A percentile compares a stretch with the other conserved stretches of the same genome.
Conservation (phyloP, 2,329 filamentous ascomycete species). For the Fusarium sp. region DNA sequence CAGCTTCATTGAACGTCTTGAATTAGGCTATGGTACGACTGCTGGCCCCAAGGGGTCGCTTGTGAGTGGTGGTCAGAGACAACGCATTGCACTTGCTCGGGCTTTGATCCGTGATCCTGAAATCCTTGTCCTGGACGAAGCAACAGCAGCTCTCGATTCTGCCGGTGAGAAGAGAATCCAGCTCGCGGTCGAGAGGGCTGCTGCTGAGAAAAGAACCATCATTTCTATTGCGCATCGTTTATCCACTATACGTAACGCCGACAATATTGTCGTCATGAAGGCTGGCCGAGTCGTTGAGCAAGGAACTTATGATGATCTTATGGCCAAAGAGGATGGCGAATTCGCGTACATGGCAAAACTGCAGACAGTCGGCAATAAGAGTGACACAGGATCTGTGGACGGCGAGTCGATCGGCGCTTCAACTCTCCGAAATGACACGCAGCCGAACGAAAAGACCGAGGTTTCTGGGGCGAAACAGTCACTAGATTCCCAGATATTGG, state of each 20-base stretch:
- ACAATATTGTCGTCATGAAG: slow-evolving; percentile 74
- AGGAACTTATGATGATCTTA: slow-evolving; percentile 69
- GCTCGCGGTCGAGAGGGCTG: slow-evolving; percentile 52
- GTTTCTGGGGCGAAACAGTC: slow-evolving; percentile 10
- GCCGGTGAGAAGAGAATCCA: slow-evolving; percentile 65
- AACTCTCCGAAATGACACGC: slow-evolving; percentile 17
- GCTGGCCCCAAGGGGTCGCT: slow-evolving; percentile 65
- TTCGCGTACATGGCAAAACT: slow-evolving; percentile 63
- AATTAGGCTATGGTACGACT: slow-evolving; percentile 62
- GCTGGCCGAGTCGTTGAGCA: slow-evolving; percentile 69
- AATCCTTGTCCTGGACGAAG: slow-evolving; percentile 69
- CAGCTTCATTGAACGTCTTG: slow-evolving; percentile 62
- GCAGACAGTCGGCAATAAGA: slow-evolving; percentile 49
- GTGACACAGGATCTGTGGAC: slow-evolving; percentile 41
- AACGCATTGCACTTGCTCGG: slow-evolving; percentile 66
- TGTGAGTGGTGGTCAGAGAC: slow-evolving; percentile 68
- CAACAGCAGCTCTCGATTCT: slow-evolving; percentile 69
- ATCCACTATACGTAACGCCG: slow-evolving; percentile 69
- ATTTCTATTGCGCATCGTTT: slow-evolving; percentile 73
- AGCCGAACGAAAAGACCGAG: slow-evolving; percentile 16
- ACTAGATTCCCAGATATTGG: background rate
- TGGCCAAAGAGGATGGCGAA: slow-evolving; percentile 58
- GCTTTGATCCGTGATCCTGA: slow-evolving; percentile 65
- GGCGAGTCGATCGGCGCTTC: slow-evolving; percentile 34
- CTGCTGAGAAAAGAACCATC: slow-evolving; percentile 66